Percentiles rank a stretch among this genome's conserved stretches.
These are phyloP conservation scores for Candida silvatica DNA, from an alignment of 805 yeast genomes.

Conservation along the genomic window DNA sequence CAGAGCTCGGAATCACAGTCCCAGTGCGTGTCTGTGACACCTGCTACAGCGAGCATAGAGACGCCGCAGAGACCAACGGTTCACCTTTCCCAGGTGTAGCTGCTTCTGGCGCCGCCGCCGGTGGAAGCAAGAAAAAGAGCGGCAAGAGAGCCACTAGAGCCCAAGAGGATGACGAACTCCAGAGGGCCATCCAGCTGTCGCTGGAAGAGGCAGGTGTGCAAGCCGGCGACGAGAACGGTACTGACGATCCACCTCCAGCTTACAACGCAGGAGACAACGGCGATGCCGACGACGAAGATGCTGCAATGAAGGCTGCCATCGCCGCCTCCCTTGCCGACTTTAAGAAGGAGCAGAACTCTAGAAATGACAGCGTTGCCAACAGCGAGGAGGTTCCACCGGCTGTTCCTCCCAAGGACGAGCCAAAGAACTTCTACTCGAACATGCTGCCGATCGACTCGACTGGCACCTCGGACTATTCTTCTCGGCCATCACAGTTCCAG, in stretches of 20 bases:
- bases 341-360: constrained; percentile 23
- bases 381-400: neutral
- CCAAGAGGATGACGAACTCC: constrained; percentile 71
- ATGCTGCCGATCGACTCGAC: constrained; percentile 7
- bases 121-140: too few species aligned
- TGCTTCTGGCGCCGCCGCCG: too few species aligned
- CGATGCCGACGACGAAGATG: constrained; percentile 79
- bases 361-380: neutral
- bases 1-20: constrained; percentile 76
- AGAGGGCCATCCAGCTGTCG: constrained; percentile 71
- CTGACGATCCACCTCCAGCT: constrained; percentile 6
- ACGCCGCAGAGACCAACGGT: constrained; percentile 17
- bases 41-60: constrained; percentile 60
- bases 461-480: neutral
- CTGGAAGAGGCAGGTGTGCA: constrained; percentile 40
- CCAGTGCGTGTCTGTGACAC: constrained; percentile 93
- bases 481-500: neutral
- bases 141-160: constrained; percentile 12
- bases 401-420: neutral
- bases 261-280: too few species aligned
- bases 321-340: constrained; percentile 82
- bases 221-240: constrained; percentile 2
- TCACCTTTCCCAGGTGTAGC: neutral
- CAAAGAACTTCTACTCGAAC: constrained; percentile 9
- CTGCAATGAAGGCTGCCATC: constrained; percentile 88